Evolutionary conservation across 306 rosid genomes (phyloP), one percentile per base, ranked within the genome.

Genomic region (Lupinus albus): DNA sequence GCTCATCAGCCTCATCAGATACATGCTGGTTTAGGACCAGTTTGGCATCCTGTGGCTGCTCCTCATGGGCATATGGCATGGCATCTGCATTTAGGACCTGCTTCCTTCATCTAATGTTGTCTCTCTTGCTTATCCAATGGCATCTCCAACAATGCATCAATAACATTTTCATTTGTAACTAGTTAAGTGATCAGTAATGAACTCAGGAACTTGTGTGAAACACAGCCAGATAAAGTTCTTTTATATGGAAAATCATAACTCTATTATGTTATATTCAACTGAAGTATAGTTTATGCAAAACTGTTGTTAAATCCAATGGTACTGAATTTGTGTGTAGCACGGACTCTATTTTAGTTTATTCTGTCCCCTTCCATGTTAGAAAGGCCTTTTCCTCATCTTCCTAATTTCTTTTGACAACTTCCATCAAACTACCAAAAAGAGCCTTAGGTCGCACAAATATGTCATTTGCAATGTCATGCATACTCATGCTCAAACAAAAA

Each of bases 81-180:
- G 86, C 83, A 2, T 93, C 99, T 1, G 99, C 99, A 0, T 86
- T 93, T 46, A 97, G 97, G 6, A 93, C 99, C 51, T 93, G 99
- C 89, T 93, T 78, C 91, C 97, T 15, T 86, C 82, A 41, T 78
- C 94, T 62, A 90, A 88, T 74, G 89, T 79, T 62, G 78, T 90
- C 15, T 97, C 99, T 41, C 88, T 93, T 69, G 99, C 99, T 74
- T 90, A 93, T 63, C 97, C 99, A 14, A 82, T 90, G 96, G 88
- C 97, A 56, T 95, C 96, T 66, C 96, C 99, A 30, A 76, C 97
- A 72, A 85, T 90, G 99, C 99, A 90, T 81, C 90, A 87, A 71
- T 89, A 59, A 73, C 83, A 71, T 18, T 45, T 45, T 18, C 8
- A 16, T 50, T 48, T 41, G 59, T 65, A 57, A 49, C 55, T 74